Base-by-base conservation (phyloP, 805 yeast genomes). In the Trichomonascus vanleenenianus region DNA sequence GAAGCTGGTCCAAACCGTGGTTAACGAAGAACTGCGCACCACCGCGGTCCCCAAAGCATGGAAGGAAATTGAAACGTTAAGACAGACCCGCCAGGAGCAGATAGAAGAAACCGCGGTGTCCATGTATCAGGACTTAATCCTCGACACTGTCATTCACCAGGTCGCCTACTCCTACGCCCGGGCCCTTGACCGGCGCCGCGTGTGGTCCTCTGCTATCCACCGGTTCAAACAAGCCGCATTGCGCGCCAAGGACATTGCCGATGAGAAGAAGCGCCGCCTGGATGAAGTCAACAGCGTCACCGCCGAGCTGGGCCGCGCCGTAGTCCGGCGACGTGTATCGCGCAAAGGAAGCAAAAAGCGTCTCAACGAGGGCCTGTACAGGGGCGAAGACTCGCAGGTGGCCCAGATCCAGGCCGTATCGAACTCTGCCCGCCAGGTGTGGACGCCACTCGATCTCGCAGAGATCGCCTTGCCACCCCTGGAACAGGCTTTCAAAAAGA, bases 51-150 rank as follows among this genome's bases (percentile, higher is more conserved):
- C 44, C 5, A 10, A 14, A 4, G 18, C 11, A 18, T 41, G 44
- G 44, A 25, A 19, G 18, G 11, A 33, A 11, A 41, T 41, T 18
- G 16, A 15, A 7, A n/a, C 30, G 19, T 30, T 19, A 4, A 38
- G 44, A 3, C 16, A 41, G 31, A 8, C n/a, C 8, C 38, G 44
- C 6, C 16, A 22, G 2, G 19, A 32, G 25, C 14, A 31, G 3
- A 10, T 41, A 4, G 38, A 32, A 14, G 30, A 32, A 12, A 27
- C 18, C n/a, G 20, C 39, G 18, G 30, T 8, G 8, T 30, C 61
- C 14, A 56, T 85, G 36, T 70, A 74, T 38, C 89, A 83, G 51
- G 67, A 74, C 33, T 57, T 76, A 0, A 18, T 77, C 70, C 54
- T 60, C 73, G 33, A 59, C 64, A 2, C 61, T 67, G 0, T 55